phyloP scores from a whole-genome alignment of 208 protist genomes.

The Balamuthia mandrillaris region DNA sequence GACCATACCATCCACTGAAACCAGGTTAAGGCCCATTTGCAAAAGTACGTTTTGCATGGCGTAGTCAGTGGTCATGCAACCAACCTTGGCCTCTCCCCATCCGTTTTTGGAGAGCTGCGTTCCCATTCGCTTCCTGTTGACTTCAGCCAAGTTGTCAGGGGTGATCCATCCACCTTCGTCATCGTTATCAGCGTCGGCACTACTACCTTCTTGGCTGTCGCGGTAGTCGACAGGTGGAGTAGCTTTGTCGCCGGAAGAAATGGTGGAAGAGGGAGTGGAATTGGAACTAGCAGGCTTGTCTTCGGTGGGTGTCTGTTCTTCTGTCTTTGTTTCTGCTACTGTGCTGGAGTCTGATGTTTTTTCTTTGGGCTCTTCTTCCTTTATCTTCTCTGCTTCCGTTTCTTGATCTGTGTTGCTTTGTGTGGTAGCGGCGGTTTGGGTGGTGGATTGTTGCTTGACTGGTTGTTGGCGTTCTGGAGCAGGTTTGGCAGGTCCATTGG shows the following conservation, averaged over 20 bases:
- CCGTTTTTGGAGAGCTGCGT: too few species aligned
- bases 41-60: conserved; percentile 56
- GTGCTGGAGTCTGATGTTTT: background rate
- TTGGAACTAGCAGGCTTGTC: too few species aligned
- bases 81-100: too few species aligned
- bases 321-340: background rate
- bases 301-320: background rate
- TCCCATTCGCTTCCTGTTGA: background rate
- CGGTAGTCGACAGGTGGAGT: too few species aligned
- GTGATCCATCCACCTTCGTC: conserved; percentile 49
- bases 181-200: conserved; percentile 1
- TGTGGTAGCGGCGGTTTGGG: background rate
- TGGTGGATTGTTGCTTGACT: background rate
- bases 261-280: too few species aligned
- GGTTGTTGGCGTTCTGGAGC: background rate
- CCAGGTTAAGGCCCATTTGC: conserved; percentile 40
- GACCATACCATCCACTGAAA: conserved; percentile 38
- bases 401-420: background rate
- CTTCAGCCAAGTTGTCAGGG: conserved; percentile 37
- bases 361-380: background rate
- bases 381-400: background rate
- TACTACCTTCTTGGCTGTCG: background rate
- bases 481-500: too few species aligned
- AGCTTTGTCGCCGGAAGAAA: too few species aligned
- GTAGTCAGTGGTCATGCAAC: conserved; percentile 45